Evolutionary conservation across 768 basidiomycete species (phyloP).

Genomic region (Tricholoma sp.): DNA sequence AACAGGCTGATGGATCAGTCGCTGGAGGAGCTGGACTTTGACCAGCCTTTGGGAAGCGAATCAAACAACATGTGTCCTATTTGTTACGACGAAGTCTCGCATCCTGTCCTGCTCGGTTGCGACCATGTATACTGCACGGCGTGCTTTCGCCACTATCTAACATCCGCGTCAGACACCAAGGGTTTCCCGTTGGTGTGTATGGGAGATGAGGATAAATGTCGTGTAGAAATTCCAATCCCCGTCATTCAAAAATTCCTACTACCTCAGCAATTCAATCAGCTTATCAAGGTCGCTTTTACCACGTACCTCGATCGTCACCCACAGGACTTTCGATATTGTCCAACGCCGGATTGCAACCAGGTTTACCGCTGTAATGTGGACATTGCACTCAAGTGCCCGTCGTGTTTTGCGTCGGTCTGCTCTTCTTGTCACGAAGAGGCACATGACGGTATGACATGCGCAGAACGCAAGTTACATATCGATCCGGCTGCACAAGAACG

Average conservation of each 20-base stretch:
- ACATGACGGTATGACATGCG: slow-evolving; percentile 50
- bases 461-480: slow-evolving; percentile 26
- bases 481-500: slow-evolving; percentile 38
- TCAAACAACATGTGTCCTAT: slow-evolving; percentile 41
- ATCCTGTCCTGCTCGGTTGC: slow-evolving; percentile 40
- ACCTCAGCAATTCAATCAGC: slow-evolving; percentile 40
- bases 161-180: slow-evolving; percentile 33
- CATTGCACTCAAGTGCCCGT: slow-evolving; percentile 42
- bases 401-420: slow-evolving; percentile 47
- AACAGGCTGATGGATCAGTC: slow-evolving; percentile 40
- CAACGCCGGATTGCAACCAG: slow-evolving; percentile 67
- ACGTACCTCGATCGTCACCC: slow-evolving; percentile 51
- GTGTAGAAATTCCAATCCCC: slow-evolving; percentile 46
- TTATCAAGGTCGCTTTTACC: slow-evolving; percentile 53
- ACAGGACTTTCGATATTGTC: slow-evolving; percentile 67
- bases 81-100: slow-evolving; percentile 41
- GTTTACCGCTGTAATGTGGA: slow-evolving; percentile 43
- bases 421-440: slow-evolving; percentile 41
- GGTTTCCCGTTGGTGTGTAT: slow-evolving; percentile 44
- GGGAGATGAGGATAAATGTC: slow-evolving; percentile 53
- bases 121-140: slow-evolving; percentile 46
- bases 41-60: background rate
- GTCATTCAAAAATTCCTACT: slow-evolving; percentile 48
- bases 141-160: slow-evolving; percentile 44
- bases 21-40: slow-evolving; percentile 13